A percentile compares a stretch with the other conserved stretches of the same genome.
These are phyloP conservation scores for Coemansia sp. DNA, from an alignment of 192 early-diverging fungal genomes.

Conservation along the genomic window DNA sequence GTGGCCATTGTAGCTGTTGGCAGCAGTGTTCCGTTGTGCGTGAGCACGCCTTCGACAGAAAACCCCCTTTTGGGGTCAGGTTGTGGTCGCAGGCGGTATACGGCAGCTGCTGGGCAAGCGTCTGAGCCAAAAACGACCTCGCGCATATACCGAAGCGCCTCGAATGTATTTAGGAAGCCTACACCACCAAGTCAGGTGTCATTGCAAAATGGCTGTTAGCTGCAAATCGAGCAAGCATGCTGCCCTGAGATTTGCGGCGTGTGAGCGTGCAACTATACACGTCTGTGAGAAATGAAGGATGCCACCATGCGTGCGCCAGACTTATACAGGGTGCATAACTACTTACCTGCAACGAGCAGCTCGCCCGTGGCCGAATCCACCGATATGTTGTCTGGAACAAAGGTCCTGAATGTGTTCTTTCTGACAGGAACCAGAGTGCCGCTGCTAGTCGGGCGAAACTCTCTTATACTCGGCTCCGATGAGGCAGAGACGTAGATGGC, in stretches of 20 bases:
- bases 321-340: not conserved
- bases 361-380: constrained; percentile 35
- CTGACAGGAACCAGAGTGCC: constrained; percentile 21
- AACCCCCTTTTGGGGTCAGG: constrained; percentile 11
- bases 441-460: constrained; percentile 8
- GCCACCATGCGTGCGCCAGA: not conserved
- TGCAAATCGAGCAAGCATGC: too few species aligned
- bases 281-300: not conserved
- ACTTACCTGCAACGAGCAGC: constrained; percentile 45
- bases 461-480: constrained; percentile 35
- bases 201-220: too few species aligned
- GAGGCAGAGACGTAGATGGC: constrained; percentile 34
- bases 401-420: constrained; percentile 21
- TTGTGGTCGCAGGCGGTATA: constrained; percentile 22
- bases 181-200: not conserved
- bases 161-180: constrained; percentile 44
- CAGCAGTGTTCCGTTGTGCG: constrained; percentile 25
- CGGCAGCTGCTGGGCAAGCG: constrained; percentile 24
- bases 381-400: constrained; percentile 48
- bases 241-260: too few species aligned
- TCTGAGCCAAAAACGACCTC: constrained; percentile 27
- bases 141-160: constrained; percentile 46
- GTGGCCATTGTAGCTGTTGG: constrained; percentile 33
- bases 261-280: too few species aligned
- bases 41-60: constrained; percentile 25